Evolutionary conservation across 192 early-diverging fungal genomes (phyloP).

Genomic region (Martensiomyces pterosporus): DNA sequence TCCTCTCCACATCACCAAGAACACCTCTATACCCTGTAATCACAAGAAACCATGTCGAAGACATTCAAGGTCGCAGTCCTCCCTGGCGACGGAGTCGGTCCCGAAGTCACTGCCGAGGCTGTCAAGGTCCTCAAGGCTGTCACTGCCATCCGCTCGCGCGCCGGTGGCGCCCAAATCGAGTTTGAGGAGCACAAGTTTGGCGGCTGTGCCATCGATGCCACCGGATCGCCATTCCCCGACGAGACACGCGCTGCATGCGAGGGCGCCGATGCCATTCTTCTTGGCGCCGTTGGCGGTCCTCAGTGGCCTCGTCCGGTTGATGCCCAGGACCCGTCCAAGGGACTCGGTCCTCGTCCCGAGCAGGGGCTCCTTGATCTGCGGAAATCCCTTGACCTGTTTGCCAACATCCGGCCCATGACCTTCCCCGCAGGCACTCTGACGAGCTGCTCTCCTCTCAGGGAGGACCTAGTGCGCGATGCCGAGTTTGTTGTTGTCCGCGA

Average conservation of each 20-base stretch:
- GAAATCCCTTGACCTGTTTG: slow-evolving; percentile 90
- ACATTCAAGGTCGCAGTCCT: slow-evolving; percentile 67
- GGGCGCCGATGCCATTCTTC: slow-evolving; percentile 82
- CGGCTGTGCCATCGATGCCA: slow-evolving; percentile 85
- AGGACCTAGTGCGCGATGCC: slow-evolving; percentile 82
- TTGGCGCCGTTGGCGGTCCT: slow-evolving; percentile 98
- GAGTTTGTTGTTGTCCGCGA: slow-evolving; percentile 93
- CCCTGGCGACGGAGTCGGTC: slow-evolving; percentile 94
- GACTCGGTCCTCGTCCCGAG: slow-evolving; percentile 83
- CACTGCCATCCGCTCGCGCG: slow-evolving; percentile 56
- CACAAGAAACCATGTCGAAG: slow-evolving; percentile 28
- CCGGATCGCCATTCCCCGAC: slow-evolving; percentile 83
- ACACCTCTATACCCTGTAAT: neutral
- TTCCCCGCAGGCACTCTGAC: slow-evolving; percentile 84
- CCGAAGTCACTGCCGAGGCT: slow-evolving; percentile 90
- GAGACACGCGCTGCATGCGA: slow-evolving; percentile 77
- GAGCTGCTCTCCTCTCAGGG: slow-evolving; percentile 84
- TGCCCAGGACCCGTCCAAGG: slow-evolving; percentile 59
- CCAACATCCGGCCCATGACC: slow-evolving; percentile 93
- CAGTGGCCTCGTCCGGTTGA: slow-evolving; percentile 79
- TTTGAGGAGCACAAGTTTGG: slow-evolving; percentile 86
- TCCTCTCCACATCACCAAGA: no score
- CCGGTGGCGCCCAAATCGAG: slow-evolving; percentile 57
- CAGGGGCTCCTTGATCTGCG: slow-evolving; percentile 89
- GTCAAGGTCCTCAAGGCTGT: slow-evolving; percentile 84